Evolutionary conservation across 2,329 filamentous ascomycete species (phyloP).

Genomic region (Scedosporium boydii): DNA sequence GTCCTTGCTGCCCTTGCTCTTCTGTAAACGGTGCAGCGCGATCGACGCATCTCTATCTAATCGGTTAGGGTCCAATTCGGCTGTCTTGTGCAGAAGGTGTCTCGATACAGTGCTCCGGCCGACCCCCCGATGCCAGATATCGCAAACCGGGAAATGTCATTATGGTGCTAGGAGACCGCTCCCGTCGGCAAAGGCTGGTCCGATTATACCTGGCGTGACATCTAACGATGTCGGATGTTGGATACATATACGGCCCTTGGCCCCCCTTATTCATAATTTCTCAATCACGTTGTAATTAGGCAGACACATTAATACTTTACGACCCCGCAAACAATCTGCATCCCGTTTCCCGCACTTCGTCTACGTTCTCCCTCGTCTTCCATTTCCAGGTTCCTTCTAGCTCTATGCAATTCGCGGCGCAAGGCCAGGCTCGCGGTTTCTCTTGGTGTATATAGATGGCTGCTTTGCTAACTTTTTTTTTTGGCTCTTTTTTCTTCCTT

Average conservation of each 20-base stretch:
- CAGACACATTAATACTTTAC: not conserved
- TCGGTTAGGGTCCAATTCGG: not conserved
- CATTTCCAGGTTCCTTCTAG: too few species aligned
- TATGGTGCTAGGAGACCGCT: too few species aligned
- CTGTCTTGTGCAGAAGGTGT: not conserved
- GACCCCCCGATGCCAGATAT: too few species aligned
- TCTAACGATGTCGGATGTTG: not conserved
- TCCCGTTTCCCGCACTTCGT: not conserved
- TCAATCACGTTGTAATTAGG: not conserved
- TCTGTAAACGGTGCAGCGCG: not conserved
- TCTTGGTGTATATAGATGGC: too few species aligned
- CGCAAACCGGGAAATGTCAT: too few species aligned
- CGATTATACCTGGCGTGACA: not conserved
- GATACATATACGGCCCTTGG: not conserved
- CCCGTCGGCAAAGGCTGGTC: not conserved
- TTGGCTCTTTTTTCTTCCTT: too few species aligned
- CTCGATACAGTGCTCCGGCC: too few species aligned
- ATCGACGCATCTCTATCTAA: too few species aligned
- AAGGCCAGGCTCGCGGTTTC: too few species aligned
- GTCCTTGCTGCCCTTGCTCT: conserved; percentile 8
- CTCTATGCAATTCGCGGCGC: too few species aligned
- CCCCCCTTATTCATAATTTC: not conserved
- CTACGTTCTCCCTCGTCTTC: not conserved
- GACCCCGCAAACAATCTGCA: not conserved
- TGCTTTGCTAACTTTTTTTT: too few species aligned